Evolutionary conservation across 352 stramenopile genomes (phyloP).

Genomic region (Nothophytophthora sp.): DNA sequence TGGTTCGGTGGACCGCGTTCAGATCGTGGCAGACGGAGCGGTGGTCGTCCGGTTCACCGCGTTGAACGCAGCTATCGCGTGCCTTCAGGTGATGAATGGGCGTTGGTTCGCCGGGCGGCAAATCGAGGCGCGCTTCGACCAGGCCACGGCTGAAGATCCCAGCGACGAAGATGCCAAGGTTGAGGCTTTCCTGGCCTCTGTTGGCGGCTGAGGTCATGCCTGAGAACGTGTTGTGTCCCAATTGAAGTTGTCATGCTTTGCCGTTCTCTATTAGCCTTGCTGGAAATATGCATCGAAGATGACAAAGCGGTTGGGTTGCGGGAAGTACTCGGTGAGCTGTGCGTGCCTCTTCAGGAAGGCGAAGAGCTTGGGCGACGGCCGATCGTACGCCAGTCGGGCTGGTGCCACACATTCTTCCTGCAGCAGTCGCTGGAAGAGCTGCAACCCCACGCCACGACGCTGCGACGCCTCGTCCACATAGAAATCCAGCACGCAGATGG

Average conservation of each 20-base stretch:
- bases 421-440: slow-evolving; percentile 68
- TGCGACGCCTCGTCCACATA: slow-evolving; percentile 62
- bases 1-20: slow-evolving; percentile 60
- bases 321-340: slow-evolving; percentile 40
- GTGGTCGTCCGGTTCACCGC: slow-evolving; percentile 64
- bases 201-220: slow-evolving; percentile 34
- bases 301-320: slow-evolving; percentile 87
- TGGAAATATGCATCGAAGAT: slow-evolving; percentile 78
- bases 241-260: not conserved
- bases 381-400: slow-evolving; percentile 68
- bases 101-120: slow-evolving; percentile 81
- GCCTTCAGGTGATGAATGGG: slow-evolving; percentile 73
- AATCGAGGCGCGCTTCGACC: slow-evolving; percentile 65
- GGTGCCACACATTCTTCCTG: slow-evolving; percentile 26
- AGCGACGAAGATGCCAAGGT: slow-evolving; percentile 72
- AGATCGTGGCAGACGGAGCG: slow-evolving; percentile 60
- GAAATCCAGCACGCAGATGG: slow-evolving; percentile 82
- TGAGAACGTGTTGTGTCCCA: not conserved
- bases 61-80: slow-evolving; percentile 62
- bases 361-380: slow-evolving; percentile 79
- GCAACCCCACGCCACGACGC: slow-evolving; percentile 53
- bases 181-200: slow-evolving; percentile 75
- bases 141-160: slow-evolving; percentile 50
- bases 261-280: slow-evolving; percentile 13
- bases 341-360: slow-evolving; percentile 79